phyloP scores from a whole-genome alignment of 2,329 filamentous ascomycete genomes.

The Penicillium occitanis region DNA sequence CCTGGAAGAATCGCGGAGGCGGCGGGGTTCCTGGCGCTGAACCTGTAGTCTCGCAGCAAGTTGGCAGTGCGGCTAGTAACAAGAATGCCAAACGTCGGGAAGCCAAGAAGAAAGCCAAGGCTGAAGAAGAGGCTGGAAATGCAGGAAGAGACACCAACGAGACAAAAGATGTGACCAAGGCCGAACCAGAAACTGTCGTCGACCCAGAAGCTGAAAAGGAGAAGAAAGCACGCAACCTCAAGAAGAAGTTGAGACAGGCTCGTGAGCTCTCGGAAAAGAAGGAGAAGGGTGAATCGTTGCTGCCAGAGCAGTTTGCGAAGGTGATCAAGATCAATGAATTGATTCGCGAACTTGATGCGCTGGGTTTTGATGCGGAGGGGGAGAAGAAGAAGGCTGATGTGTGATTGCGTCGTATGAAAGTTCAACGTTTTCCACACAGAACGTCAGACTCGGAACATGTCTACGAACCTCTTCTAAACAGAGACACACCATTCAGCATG shows the following conservation, averaged over 20 bases:
- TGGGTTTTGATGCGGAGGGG: constrained; percentile 80
- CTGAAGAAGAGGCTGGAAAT: constrained; percentile 26
- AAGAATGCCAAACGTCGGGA: constrained; percentile 85
- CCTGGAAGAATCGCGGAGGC: constrained; percentile 72
- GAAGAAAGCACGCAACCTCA: constrained; percentile 87
- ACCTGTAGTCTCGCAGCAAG: constrained; percentile 40
- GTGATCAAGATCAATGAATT: constrained; percentile 96
- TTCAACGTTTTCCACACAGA: background rate
- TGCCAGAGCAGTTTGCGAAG: constrained; percentile 95
- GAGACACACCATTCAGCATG: background rate
- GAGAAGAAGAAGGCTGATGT: constrained; percentile 48
- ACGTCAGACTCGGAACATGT: background rate
- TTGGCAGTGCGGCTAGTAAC: constrained; percentile 59
- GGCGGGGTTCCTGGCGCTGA: constrained; percentile 68
- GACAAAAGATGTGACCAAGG: constrained; percentile 22
- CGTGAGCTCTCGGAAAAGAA: constrained; percentile 89
- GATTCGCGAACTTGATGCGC: constrained; percentile 76
- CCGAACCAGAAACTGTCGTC: background rate
- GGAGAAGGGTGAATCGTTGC: constrained; percentile 74
- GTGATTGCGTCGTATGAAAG: background rate
- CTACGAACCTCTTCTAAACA: background rate
- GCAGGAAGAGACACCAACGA: constrained; percentile 26
- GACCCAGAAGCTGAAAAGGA: constrained; percentile 78
- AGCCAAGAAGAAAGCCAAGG: constrained; percentile 60
- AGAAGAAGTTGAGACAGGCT: constrained; percentile 94